Base-by-base conservation (phyloP, 192 early-diverging fungal species). In the Podila verticillata region DNA sequence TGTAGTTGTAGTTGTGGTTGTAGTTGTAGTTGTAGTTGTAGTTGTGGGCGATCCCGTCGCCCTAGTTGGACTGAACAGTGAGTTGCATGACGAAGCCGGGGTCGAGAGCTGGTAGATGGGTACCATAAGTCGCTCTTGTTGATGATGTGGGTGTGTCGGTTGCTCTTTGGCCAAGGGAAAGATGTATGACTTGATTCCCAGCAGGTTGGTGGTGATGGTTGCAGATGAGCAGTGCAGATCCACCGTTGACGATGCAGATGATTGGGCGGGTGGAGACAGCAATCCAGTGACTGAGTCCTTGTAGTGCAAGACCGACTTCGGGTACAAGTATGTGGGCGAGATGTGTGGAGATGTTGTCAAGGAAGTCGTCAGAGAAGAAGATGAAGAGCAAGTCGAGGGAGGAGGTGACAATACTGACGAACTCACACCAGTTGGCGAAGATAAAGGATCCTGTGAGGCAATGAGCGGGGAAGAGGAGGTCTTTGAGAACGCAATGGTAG, bases 171-270 rank as follows among this genome's bases (percentile, higher is more conserved):
- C 24, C n/a, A 26, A 54, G 51, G 51, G 51, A 54, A 54, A 54
- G 51, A 54, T 66, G 15, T 47, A 24, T 12, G 69, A 57, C 20
- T 39, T 30, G 39, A 68, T 61, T 9, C 65, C 63, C 0, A 71
- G 51, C 1, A 64, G 61, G 17, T 57, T 66, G 20, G 69, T 63
- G 7, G 35, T 63, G 30, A 70, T 60, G 31, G 68, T 69, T 30
- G 64, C 63, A n/a, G 68, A 71, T 26, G 75, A 79, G 9, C 69
- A 63, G 36, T 71, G 26, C 2, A 64, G 57, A 28, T 79, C 69
- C 28, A 48, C 57, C 30, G 61, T 28, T 7, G 77, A 80, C 15
- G 70, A 72, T 7, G 39, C 24, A 19, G 77, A 80, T 10, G 77
- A 80, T 47, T 72, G 71, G 32, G 70, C 68, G 7, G 28, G 69